A percentile compares a stretch with the other conserved stretches of the same genome.
phyloP scores from a whole-genome alignment of 192 early-diverging fungal species.

The Geosiphon pyriformis region DNA sequence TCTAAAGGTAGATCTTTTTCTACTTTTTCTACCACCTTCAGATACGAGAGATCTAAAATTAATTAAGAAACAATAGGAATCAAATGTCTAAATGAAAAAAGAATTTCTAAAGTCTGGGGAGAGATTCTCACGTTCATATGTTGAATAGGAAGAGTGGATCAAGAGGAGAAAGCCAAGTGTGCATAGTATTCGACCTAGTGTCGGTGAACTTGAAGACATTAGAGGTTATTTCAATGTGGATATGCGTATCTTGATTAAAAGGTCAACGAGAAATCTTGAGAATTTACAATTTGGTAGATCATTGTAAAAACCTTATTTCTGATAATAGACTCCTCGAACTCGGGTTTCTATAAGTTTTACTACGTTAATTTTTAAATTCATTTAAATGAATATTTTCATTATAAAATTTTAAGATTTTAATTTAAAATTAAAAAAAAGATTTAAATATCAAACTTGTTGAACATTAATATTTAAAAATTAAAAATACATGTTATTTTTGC shows the following conservation, averaged over 20 bases:
- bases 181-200: background rate
- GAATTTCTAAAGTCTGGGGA: background rate
- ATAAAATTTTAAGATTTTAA: too few relatives aligned
- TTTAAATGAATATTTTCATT: too few relatives aligned
- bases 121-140: slow-evolving; percentile 40
- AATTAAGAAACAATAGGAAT: background rate
- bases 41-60: slow-evolving; percentile 39
- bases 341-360: background rate
- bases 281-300: too few relatives aligned
- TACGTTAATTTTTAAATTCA: too few relatives aligned
- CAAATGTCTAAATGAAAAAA: background rate
- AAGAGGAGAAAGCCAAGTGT: slow-evolving; percentile 30
- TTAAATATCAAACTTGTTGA: too few relatives aligned
- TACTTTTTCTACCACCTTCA: slow-evolving; percentile 38
- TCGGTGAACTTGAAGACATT: background rate
- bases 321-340: background rate
- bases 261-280: too few relatives aligned
- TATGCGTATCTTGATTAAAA: too few relatives aligned
- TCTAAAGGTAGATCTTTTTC: slow-evolving; percentile 35
- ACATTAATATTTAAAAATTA: too few relatives aligned
- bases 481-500: too few relatives aligned
- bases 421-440: too few relatives aligned
- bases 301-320: too few relatives aligned
- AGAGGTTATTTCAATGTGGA: too few relatives aligned
- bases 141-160: slow-evolving; percentile 42